Base-by-base conservation (phyloP, 768 basidiomycete species). In the Tephrocybe sp. region DNA sequence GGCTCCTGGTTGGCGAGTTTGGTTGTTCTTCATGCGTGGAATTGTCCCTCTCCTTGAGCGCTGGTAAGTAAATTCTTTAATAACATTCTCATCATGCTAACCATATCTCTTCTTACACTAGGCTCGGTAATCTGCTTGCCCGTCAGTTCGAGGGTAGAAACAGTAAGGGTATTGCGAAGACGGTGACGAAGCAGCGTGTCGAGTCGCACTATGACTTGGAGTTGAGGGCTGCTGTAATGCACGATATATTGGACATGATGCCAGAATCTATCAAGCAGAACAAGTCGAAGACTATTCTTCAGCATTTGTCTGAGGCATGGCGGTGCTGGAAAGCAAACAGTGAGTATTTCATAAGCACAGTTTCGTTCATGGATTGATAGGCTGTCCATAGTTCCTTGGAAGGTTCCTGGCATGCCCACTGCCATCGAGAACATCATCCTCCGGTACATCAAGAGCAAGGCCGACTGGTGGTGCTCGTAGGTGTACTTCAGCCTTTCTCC, bases 211-310 rank as follows among this genome's bases (percentile, higher is more conserved):
- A 94, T 60, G 97, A 99, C 67, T 78, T 99, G 29, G 97, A 99
- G 65, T 74, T 99, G 37, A 86, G 97, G 46, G 97, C 97, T 0
- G 94, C 97, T 40, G 95, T 99, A 60, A 98, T 99, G 97, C 95
- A 97, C 71, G 95, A 99, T 68, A 98, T 99, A 59, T 76, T 99
- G 58, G 95, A 98, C 74, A 97, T 98, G 95, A 97, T 98, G 95
- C 97, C 97, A 6, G 97, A 98, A 68, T 93, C 91, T 2, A 94
- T 98, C 75, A 94, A 94, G 71, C 93, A 94, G 70, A 99, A 98
- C 73, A 98, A 99, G 75, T 85, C 94, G n/a, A 99, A 99, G 77
- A 98, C 97, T 10, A 98, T 99, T 57, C 64, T 99, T 64, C 97
- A 99, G 66, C 97, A 98, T 66, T 71, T 98, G 57, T 97, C 94